Evolutionary conservation across 2,329 filamentous ascomycete species (phyloP), one percentile per base, ranked within the genome.

Genomic region (Chaetomiaceae sp.): DNA sequence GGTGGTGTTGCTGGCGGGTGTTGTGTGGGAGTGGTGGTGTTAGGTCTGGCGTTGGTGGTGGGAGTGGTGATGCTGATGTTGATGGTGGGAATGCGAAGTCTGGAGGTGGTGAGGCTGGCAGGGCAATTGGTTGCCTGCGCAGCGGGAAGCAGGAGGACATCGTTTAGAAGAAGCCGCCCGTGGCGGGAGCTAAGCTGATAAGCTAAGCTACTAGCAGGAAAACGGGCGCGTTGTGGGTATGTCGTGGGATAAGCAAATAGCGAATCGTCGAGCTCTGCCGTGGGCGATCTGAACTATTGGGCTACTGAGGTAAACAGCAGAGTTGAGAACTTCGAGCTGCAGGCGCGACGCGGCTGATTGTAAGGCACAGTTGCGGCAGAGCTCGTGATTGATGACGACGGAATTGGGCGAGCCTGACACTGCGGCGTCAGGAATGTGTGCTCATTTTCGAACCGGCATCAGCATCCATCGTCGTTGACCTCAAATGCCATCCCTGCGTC

Each of bases 11-110:
- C 12, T n/a, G 15, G 29, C 14, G 29, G 11, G 9, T 14, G 14
- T 32, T n/a, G 14, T 4, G 43, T 39, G 48, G 38, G 38, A 39
- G 45, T 47, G 47, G 47, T 29, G 43, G n/a, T 35, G 47, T 34
- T 27, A 24, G 17, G 30, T 38, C 22, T 5, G 22, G 22, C 22
- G 22, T 24, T 9, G 22, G 22, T 9, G 22, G 9, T 9, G 7
- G 26, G 26, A 6, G 34, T 15, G 3, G 19, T 24, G 19, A 32
- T 29, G 22, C 4, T 44, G 19, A 18, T 26, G 42, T 12, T 30
- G 42, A 15, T 11, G 39, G 9, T 18, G 24, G 41, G 17, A 20
- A 12, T 38, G 19, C 5, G 9, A 9, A 22, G 38, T n/a, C 9
- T 39, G 27, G 22, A 14, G 37, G 19, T 24, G 44, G 12, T 32